Evolutionary conservation across 2,329 filamentous ascomycete genomes (phyloP).

Genomic region (Botrytis hyacinthi): DNA sequence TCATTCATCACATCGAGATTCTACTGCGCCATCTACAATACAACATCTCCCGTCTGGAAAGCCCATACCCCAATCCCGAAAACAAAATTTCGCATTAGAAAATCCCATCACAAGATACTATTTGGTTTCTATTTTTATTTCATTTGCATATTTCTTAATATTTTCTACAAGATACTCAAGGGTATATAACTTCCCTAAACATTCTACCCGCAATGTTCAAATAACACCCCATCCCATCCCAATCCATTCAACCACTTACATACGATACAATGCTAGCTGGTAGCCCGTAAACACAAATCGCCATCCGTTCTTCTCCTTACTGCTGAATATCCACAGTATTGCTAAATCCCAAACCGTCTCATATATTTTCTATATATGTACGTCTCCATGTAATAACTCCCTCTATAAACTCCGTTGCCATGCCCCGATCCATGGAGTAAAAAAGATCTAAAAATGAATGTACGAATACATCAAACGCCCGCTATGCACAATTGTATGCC

Average conservation of each 20-base stretch:
- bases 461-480: slow-evolving; percentile 3
- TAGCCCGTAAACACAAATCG: background rate
- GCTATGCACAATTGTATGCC: slow-evolving; percentile 14
- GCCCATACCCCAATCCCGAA: no score
- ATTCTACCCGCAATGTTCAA: background rate
- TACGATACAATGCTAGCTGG: background rate
- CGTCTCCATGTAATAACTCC: background rate
- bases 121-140: background rate
- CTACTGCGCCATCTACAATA: background rate
- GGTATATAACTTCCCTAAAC: background rate
- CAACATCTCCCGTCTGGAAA: background rate
- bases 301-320: background rate
- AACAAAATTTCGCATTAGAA: no score
- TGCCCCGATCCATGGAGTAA: background rate
- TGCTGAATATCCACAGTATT: background rate
- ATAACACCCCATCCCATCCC: background rate
- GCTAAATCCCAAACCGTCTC: background rate
- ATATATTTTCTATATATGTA: background rate
- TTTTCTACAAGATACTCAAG: background rate
- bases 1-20: background rate
- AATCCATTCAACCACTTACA: background rate
- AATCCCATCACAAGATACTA: no score
- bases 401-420: background rate
- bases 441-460: background rate
- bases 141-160: background rate